Percentiles rank a stretch among this genome's conserved stretches.
Conservation (phyloP, 768 basidiomycete species). For the Leccinum uliginosum region DNA sequence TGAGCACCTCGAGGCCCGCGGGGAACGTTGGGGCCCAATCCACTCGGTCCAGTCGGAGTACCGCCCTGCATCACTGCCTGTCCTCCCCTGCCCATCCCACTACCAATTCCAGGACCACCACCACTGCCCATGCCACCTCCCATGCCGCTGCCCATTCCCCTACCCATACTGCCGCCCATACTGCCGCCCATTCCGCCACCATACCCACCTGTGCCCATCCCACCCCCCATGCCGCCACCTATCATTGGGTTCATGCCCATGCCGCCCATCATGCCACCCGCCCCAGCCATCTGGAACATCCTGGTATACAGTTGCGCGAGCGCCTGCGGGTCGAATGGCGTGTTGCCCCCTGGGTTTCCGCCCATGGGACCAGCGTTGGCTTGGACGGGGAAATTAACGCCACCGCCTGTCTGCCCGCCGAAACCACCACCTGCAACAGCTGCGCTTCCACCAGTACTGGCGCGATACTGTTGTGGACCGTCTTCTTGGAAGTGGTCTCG, state of each 20-base stretch:
- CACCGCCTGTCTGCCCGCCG: constrained; percentile 31
- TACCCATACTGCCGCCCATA: constrained; percentile 28
- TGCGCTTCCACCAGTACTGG: constrained; percentile 4
- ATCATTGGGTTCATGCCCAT: constrained; percentile 40
- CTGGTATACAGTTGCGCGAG: constrained; percentile 91
- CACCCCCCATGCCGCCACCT: constrained; percentile 33
- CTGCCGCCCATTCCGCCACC: constrained; percentile 37
- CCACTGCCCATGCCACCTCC: constrained; percentile 41
- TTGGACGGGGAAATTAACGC: constrained; percentile 33
- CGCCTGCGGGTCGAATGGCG: constrained; percentile 87
- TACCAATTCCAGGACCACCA: constrained; percentile 36
- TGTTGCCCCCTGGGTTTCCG: constrained; percentile 39
- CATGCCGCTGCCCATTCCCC: constrained; percentile 36
- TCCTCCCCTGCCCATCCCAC: constrained; percentile 39
- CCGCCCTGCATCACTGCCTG: constrained; percentile 34
- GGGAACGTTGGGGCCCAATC: constrained; percentile 56
- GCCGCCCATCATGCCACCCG: constrained; percentile 40
- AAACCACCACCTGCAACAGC: constrained; percentile 21
- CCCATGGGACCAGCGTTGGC: constrained; percentile 22
- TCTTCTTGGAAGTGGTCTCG: constrained; percentile 60
- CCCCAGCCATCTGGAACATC: constrained; percentile 86
- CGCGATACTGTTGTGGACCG: constrained; percentile 23
- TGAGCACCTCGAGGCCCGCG: constrained; percentile 60
- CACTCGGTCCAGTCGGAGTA: constrained; percentile 34
- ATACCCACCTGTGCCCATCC: constrained; percentile 31